Evolutionary conservation across 2,329 filamentous ascomycete genomes (phyloP).

Genomic region (Leptographium galeiforme): DNA sequence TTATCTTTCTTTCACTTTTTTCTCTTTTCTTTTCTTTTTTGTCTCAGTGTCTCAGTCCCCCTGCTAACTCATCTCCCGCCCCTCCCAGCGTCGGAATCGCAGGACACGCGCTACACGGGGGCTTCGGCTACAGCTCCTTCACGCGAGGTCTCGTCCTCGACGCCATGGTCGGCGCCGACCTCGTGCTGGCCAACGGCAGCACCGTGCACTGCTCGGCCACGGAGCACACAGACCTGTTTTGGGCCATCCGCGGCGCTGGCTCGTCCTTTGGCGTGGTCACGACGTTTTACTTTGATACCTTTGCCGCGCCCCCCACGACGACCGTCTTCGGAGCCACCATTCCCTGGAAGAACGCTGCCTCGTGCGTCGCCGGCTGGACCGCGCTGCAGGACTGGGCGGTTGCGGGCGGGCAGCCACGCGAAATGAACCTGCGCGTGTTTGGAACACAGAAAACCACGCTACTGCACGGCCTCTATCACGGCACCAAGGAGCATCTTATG

Average conservation of each 20-base stretch:
- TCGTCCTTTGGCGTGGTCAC: constrained; percentile 27
- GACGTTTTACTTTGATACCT: constrained; percentile 25
- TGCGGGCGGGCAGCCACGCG: constrained; percentile 13
- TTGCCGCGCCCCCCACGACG: constrained; percentile 20
- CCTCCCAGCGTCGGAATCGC: constrained; percentile 22
- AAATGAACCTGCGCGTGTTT: constrained; percentile 18
- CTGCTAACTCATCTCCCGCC: too few relatives aligned
- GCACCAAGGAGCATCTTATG: constrained; percentile 7
- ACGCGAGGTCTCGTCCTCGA: constrained; percentile 23
- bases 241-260: constrained; percentile 28
- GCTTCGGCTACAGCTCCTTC: constrained; percentile 24
- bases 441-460: constrained; percentile 13
- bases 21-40: too few relatives aligned
- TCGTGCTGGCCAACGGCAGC: constrained; percentile 23
- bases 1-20: too few relatives aligned
- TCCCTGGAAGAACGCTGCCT: constrained; percentile 12
- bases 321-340: constrained; percentile 16
- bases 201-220: constrained; percentile 18
- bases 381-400: constrained; percentile 15
- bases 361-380: constrained; percentile 13
- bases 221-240: constrained; percentile 27
- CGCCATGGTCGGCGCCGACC: constrained; percentile 21
- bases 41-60: too few relatives aligned
- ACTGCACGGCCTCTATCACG: constrained; percentile 18
- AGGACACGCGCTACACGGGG: constrained; percentile 26